Conservation (phyloP, 108 stramenopile genomes). For the Chaetoceros muelleri region DNA sequence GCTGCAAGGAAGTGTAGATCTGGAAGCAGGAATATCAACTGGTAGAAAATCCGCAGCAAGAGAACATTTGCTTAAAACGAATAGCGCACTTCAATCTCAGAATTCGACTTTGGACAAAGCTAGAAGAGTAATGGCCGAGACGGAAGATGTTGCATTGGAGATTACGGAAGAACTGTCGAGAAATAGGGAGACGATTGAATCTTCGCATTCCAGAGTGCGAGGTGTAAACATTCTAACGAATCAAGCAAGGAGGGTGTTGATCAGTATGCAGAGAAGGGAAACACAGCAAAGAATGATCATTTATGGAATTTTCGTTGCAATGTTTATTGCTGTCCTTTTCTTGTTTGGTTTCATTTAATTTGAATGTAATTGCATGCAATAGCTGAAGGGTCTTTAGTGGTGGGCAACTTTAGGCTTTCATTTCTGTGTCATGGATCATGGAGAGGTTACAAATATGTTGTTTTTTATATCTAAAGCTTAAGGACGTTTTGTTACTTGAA, state of each 20-base stretch:
- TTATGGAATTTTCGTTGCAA: constrained; percentile 60
- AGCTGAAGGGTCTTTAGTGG: too few species aligned
- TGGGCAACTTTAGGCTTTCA: too few species aligned
- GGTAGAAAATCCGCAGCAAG: constrained; percentile 13
- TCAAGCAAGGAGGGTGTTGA: constrained; percentile 78
- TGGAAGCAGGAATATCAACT: constrained; percentile 8
- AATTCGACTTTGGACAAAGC: constrained; percentile 83
- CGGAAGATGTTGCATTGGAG: constrained; percentile 87
- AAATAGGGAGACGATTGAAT: constrained; percentile 86
- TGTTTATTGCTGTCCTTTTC: too few species aligned
- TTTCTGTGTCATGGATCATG: too few species aligned
- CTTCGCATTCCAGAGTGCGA: constrained; percentile 76
- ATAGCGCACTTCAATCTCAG: constrained; percentile 66
- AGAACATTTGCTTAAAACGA: constrained; percentile 51
- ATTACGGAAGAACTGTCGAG: constrained; percentile 86
- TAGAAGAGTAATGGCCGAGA: constrained; percentile 86
- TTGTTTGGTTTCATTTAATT: constrained; percentile 24
- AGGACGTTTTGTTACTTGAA: too few species aligned
- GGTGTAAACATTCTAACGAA: constrained; percentile 87
- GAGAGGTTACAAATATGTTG: too few species aligned
- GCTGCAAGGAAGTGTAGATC: constrained; percentile 5
- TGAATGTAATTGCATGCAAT: constrained; percentile 8
- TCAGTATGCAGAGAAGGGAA: constrained; percentile 82
- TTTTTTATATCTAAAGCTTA: too few species aligned
- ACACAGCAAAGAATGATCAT: constrained; percentile 87